Evolutionary conservation across 2,329 filamentous ascomycete genomes (phyloP).

Genomic region (Cephalotrichum gorgonifer): DNA sequence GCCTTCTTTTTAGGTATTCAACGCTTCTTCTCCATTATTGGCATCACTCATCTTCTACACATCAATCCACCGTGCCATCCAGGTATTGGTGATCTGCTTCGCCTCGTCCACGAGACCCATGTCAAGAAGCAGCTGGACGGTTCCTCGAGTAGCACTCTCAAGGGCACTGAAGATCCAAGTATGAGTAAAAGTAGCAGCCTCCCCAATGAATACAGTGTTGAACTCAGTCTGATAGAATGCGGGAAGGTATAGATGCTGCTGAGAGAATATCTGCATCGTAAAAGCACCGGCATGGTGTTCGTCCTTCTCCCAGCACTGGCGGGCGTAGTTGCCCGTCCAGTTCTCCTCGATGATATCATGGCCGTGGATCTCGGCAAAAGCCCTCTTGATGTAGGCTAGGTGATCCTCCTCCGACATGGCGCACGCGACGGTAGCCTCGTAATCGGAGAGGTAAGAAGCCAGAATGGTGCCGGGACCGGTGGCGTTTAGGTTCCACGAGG

Average conservation of each 20-base stretch:
- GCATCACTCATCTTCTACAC: too few species aligned
- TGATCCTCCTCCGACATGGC: conserved; percentile 48
- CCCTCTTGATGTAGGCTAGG: conserved; percentile 50
- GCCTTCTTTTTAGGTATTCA: too few species aligned
- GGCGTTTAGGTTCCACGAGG: conserved; percentile 54
- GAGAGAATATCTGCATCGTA: conserved; percentile 48
- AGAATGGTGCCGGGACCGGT: conserved; percentile 52
- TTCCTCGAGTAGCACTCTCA: conserved; percentile 56
- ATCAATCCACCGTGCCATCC: conserved; percentile 60
- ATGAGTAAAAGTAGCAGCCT: conserved; percentile 63
- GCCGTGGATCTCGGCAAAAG: conserved; percentile 59
- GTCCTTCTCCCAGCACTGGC: conserved; percentile 56
- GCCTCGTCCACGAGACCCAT: conserved; percentile 61
- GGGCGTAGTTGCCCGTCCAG: conserved; percentile 54
- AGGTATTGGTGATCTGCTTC: conserved; percentile 50
- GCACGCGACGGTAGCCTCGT: conserved; percentile 26
- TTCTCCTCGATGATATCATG: conserved; percentile 23
- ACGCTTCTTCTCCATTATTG: too few species aligned
- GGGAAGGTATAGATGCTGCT: conserved; percentile 60
- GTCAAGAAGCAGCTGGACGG: conserved; percentile 50
- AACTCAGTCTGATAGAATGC: conserved; percentile 53
- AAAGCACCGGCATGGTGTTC: conserved; percentile 52
- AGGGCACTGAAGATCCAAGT: conserved; percentile 60
- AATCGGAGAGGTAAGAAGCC: conserved; percentile 43
- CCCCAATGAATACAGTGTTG: conserved; percentile 56